A percentile compares a stretch with the other conserved stretches of the same genome.
Evolutionary conservation across 352 stramenopile species (phyloP).

Genomic region (Phytophthora quininea): DNA sequence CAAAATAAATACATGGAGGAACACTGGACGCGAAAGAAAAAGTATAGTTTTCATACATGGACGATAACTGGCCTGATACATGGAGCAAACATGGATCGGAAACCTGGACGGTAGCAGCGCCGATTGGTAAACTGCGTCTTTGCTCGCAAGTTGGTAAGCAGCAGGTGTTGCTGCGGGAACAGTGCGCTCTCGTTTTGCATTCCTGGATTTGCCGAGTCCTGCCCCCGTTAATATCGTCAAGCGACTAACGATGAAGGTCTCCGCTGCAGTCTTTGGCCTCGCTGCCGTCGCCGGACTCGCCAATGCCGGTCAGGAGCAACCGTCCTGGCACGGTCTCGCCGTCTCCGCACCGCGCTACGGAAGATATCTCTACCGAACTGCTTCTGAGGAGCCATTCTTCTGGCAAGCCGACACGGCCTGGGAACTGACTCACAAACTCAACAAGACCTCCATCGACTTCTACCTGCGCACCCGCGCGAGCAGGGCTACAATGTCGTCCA

Average conservation of each 20-base stretch:
- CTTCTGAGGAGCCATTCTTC: constrained; percentile 24
- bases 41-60: no score
- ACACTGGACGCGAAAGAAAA: no score
- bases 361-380: constrained; percentile 23
- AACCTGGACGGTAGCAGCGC: no score
- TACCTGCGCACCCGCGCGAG: constrained; percentile 28
- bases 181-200: no score
- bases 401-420: constrained; percentile 35
- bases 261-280: not conserved
- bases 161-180: no score
- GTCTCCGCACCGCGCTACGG: constrained; percentile 5
- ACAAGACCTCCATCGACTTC: constrained; percentile 41
- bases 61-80: no score
- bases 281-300: not conserved
- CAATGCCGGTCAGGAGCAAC: constrained; percentile 3
- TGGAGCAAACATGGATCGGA: no score
- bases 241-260: constrained; percentile 8
- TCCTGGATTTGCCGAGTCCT: no score
- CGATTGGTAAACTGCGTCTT: no score
- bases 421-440: constrained; percentile 29
- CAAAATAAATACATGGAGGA: no score
- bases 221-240: no score
- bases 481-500: constrained; percentile 33
- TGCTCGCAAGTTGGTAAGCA: no score
- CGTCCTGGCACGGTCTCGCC: constrained; percentile 26